These are phyloP conservation scores for Cystobasidium ongulense DNA, from an alignment of 768 basidiomycete genomes.

Conservation along the genomic window DNA sequence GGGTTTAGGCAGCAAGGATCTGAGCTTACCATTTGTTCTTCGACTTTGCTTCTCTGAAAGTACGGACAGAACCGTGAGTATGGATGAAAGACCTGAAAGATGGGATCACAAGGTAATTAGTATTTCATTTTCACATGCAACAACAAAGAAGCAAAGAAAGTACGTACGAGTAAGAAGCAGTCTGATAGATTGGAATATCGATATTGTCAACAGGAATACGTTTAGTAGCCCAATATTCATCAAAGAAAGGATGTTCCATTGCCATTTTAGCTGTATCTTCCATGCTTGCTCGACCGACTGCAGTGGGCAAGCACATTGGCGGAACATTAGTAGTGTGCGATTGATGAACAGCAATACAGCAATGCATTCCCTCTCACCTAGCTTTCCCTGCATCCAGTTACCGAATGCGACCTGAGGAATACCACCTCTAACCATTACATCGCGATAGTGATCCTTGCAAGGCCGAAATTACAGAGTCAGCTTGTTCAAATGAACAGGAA, in stretches of 20 bases:
- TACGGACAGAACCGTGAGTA: slow-evolving; percentile 37
- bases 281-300: slow-evolving; percentile 33
- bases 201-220: slow-evolving; percentile 33
- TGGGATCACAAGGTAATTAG: background rate
- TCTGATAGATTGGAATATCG: slow-evolving; percentile 33
- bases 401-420: slow-evolving; percentile 13
- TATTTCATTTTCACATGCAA: background rate
- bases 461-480: background rate
- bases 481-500: too few relatives aligned
- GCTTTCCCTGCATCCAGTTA: slow-evolving; percentile 3
- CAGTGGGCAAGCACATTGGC: too few relatives aligned
- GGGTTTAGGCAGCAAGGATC: background rate
- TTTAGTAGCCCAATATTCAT: slow-evolving; percentile 36
- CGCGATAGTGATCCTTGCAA: slow-evolving; percentile 15
- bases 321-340: background rate
- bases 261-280: slow-evolving; percentile 35
- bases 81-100: slow-evolving; percentile 30
- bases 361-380: background rate
- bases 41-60: slow-evolving; percentile 28
- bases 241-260: slow-evolving; percentile 28
- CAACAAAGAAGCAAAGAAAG: background rate
- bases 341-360: too few relatives aligned
- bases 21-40: slow-evolving; percentile 29
- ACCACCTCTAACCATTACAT: slow-evolving; percentile 22
- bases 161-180: slow-evolving; percentile 32